Evolutionary conservation across 192 early-diverging fungal species (phyloP), one percentile per base, ranked within the genome.

Genomic region (Podila epigama): DNA sequence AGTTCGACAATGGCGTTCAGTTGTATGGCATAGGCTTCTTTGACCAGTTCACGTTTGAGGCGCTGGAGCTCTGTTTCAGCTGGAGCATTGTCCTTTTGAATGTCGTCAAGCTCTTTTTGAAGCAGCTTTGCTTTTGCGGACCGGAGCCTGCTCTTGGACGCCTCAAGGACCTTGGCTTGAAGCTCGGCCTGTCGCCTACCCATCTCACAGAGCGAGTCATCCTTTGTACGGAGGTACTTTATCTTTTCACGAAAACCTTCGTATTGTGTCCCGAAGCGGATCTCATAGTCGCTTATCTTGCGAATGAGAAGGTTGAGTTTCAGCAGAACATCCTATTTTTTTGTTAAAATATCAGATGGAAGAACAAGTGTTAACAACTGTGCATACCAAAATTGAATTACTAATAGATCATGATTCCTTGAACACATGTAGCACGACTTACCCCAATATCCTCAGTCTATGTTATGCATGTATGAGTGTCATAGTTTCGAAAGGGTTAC

Each of bases 201-300:
- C 73, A 77, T 68, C 51, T 77, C 73, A 33, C 73, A 77, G 36
- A 77, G 66, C n/a, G 73, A 77, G 42, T 77, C 73, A n/a, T 77
- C 73, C 56, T 77, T 77, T 10, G 73, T 77, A 13, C 73, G 73
- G 3, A 77, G 66, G 57, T 68, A 68, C 34, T 77, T 77, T 33
- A 77, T 64, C 73, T 77, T 77, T 64, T 77, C 73, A 18, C 73
- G 73, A 31, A 77, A 77, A 22, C 60, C 58, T 16, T 77, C 73
- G 40, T 77, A 77, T 32, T 77, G 73, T 7, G 66, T 68, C 7
- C 73, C 73, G 37, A 77, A 77, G 5, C 66, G 65, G 61, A 68
- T 68, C 18, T 77, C 73, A 20, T 77, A 77, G 60, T 77, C 73
- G 31, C 73, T 77, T 48, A 77, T 77, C 61, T 77, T 77, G 39